Percentiles rank a stretch among this genome's conserved stretches.
Evolutionary conservation across 768 basidiomycete species (phyloP).

Genomic region (Mycena chlorophos): DNA sequence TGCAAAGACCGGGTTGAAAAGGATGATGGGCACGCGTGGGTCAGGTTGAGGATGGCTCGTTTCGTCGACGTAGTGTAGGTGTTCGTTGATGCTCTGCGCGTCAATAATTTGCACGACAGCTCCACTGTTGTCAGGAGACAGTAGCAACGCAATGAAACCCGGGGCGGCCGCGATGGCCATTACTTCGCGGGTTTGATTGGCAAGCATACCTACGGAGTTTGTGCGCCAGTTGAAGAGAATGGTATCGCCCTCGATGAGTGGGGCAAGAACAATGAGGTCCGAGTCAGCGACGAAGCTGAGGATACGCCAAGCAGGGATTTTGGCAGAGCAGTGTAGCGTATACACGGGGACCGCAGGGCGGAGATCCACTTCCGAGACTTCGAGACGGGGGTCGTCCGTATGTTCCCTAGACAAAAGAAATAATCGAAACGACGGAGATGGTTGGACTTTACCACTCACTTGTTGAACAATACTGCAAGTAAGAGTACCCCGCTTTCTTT

Average conservation of each 20-base stretch:
- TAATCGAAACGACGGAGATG: not conserved
- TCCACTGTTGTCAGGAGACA: too few relatives aligned
- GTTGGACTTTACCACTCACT: not conserved
- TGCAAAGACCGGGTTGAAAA: not conserved
- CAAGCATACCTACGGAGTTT: not conserved
- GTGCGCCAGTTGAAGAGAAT: not conserved
- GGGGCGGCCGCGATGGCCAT: not conserved
- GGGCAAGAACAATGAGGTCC: not conserved
- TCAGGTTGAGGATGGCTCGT: too few relatives aligned
- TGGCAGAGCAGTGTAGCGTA: not conserved
- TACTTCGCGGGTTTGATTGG: not conserved
- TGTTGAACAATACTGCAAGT: too few relatives aligned
- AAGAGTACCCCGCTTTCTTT: too few relatives aligned
- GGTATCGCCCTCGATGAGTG: not conserved
- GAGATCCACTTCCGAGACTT: not conserved
- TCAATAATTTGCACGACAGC: too few relatives aligned
- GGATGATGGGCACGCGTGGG: not conserved
- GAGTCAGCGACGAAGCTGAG: not conserved
- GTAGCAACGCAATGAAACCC: not conserved
- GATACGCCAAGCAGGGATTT: not conserved
- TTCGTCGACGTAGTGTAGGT: too few relatives aligned
- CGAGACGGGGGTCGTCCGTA: not conserved
- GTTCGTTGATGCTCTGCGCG: too few relatives aligned
- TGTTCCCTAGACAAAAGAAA: not conserved
- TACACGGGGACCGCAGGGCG: not conserved